Evolutionary conservation across 129 eudicot genomes (phyloP).

Genomic region (Erigeron canadensis): DNA sequence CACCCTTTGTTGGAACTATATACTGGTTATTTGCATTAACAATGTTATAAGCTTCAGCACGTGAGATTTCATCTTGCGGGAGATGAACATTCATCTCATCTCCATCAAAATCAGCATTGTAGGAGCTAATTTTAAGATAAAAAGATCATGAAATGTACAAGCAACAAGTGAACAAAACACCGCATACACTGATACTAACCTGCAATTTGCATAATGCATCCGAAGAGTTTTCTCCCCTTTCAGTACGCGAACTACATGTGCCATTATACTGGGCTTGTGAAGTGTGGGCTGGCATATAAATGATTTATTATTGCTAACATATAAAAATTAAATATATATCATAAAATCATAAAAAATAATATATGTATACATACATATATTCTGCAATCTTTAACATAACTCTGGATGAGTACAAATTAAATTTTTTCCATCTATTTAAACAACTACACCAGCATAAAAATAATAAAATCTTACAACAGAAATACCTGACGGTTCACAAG

Average conservation of each 20-base stretch:
- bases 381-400: background rate
- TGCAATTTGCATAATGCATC: constrained; percentile 99
- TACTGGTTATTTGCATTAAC: constrained; percentile 95
- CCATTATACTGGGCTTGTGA: constrained; percentile 97
- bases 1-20: constrained; percentile 97
- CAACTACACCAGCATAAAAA: background rate
- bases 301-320: background rate
- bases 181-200: constrained; percentile 40
- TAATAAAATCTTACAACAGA: background rate
- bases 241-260: constrained; percentile 90
- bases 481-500: constrained; percentile 95
- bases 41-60: constrained; percentile 97
- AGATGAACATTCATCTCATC: constrained; percentile 98
- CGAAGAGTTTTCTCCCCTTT: constrained; percentile 97
- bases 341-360: background rate
- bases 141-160: background rate
- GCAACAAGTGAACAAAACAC: background rate
- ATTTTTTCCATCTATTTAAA: background rate
- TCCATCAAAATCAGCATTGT: constrained; percentile 98
- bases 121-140: constrained; percentile 49
- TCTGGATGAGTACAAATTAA: background rate
- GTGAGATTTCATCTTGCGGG: constrained; percentile 98
- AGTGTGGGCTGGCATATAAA: constrained; percentile 76
- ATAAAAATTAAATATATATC: background rate
- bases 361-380: background rate